A percentile compares a stretch with the other conserved stretches of the same genome.
Conservation (phyloP, 1,284 basidiomycete genomes). For the Cutaneotrichosporon cyanovorans region DNA sequence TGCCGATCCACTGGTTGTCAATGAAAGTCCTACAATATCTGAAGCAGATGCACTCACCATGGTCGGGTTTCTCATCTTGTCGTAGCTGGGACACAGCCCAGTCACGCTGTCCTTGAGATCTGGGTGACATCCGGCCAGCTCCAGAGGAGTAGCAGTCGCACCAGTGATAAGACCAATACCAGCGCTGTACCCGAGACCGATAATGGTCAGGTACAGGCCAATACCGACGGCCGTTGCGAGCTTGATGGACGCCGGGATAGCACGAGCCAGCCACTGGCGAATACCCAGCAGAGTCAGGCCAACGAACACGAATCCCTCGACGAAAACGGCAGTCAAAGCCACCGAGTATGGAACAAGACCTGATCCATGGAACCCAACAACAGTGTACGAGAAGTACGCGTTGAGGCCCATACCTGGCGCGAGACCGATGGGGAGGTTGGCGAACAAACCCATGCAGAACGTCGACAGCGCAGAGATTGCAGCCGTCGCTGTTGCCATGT, state of each 20-base stretch:
- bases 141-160: conserved; percentile 61
- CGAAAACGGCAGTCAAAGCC: conserved; percentile 78
- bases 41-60: conserved; percentile 9
- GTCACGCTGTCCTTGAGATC: conserved; percentile 25
- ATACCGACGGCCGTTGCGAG: conserved; percentile 79
- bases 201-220: conserved; percentile 59
- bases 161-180: conserved; percentile 75
- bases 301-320: conserved; percentile 83
- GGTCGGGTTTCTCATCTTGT: conserved; percentile 37
- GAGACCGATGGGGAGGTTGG: conserved; percentile 41
- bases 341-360: conserved; percentile 70
- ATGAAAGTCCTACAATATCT: conserved; percentile 10
- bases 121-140: conserved; percentile 67
- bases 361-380: conserved; percentile 66
- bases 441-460: conserved; percentile 37
- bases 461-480: conserved; percentile 67
- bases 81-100: conserved; percentile 59
- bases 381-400: conserved; percentile 83
- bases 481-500: conserved; percentile 57
- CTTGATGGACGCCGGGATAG: conserved; percentile 79
- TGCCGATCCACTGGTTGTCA: conserved; percentile 85
- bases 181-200: conserved; percentile 51
- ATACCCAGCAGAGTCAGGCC: conserved; percentile 72
- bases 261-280: conserved; percentile 80
- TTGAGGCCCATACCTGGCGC: conserved; percentile 68